Evolutionary conservation across 2,329 filamentous ascomycete genomes (phyloP).

Genomic region (Aspergillus sp.): DNA sequence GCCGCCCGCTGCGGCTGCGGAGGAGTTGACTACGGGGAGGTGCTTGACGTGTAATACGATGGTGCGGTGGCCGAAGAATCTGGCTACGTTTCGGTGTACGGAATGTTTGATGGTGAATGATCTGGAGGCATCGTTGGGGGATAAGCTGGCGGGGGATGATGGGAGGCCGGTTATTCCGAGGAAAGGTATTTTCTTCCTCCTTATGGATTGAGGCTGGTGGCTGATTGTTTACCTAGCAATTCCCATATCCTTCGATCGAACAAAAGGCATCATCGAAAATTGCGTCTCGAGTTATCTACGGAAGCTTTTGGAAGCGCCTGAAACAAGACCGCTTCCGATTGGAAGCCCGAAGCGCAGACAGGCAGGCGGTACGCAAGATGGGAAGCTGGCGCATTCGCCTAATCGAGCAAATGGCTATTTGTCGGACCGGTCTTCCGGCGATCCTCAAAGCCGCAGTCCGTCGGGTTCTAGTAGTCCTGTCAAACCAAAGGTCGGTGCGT

Average conservation of each 20-base stretch:
- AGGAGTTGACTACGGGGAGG: constrained; percentile 59
- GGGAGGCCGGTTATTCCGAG: constrained; percentile 11
- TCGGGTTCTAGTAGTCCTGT: constrained; percentile 16
- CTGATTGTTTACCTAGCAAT: constrained; percentile 23
- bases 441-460: constrained; percentile 19
- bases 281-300: constrained; percentile 47
- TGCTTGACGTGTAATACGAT: constrained; percentile 82
- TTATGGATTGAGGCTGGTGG: not conserved
- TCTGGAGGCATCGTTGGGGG: constrained; percentile 42
- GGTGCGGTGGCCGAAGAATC: constrained; percentile 67
- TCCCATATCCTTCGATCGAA: constrained; percentile 53
- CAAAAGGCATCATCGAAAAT: constrained; percentile 49
- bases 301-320: constrained; percentile 26
- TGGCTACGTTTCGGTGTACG: constrained; percentile 71
- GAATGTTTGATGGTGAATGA: constrained; percentile 83
- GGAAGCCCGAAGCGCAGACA: constrained; percentile 7
- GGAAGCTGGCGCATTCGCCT: constrained; percentile 6
- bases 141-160: constrained; percentile 14
- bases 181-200: constrained; percentile 15
- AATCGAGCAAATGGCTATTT: constrained; percentile 9
- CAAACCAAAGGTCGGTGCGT: not conserved
- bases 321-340: constrained; percentile 12
- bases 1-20: constrained; percentile 48
- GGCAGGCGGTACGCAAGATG: constrained; percentile 1
- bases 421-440: constrained; percentile 7